These are phyloP conservation scores for Mrakia hoshinonis DNA, from an alignment of 768 basidiomycete genomes.

Conservation along the genomic window DNA sequence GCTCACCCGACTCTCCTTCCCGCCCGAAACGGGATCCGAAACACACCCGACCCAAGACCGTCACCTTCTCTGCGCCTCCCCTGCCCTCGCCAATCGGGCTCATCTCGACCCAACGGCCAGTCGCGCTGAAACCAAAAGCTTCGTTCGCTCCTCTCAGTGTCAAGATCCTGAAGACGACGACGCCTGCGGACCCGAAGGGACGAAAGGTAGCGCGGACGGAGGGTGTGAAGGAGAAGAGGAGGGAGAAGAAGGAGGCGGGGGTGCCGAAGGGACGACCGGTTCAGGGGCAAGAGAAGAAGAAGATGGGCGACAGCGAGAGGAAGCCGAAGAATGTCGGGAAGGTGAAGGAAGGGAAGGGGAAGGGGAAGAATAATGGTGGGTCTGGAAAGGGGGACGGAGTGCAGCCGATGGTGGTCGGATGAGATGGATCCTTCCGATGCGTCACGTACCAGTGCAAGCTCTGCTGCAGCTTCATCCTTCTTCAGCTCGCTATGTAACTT, in stretches of 20 bases:
- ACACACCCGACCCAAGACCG: background rate
- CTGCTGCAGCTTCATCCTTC: too few relatives aligned
- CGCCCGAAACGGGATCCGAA: background rate
- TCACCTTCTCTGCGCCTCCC: background rate
- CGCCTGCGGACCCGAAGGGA: slow-evolving; percentile 8
- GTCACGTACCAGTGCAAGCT: too few relatives aligned
- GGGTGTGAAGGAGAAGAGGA: slow-evolving; percentile 16
- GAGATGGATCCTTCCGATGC: too few relatives aligned
- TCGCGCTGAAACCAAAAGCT: background rate
- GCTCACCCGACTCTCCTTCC: background rate
- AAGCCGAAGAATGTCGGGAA: background rate
- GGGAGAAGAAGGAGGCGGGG: slow-evolving; percentile 10
- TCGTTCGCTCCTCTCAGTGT: slow-evolving; percentile 8
- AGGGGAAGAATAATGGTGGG: too few relatives aligned
- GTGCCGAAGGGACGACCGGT: background rate
- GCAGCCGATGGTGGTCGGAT: too few relatives aligned
- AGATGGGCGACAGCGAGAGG: background rate
- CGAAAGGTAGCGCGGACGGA: background rate
- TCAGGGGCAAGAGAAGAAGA: background rate
- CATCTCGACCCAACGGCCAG: background rate
- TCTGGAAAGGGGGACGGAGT: too few relatives aligned
- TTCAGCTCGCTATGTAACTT: too few relatives aligned
- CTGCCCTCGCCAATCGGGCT: background rate
- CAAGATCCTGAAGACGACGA: slow-evolving; percentile 22
- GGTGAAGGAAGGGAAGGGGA: background rate